Evolutionary conservation across 192 early-diverging fungal genomes (phyloP).

Genomic region (Umbelopsis sp.): DNA sequence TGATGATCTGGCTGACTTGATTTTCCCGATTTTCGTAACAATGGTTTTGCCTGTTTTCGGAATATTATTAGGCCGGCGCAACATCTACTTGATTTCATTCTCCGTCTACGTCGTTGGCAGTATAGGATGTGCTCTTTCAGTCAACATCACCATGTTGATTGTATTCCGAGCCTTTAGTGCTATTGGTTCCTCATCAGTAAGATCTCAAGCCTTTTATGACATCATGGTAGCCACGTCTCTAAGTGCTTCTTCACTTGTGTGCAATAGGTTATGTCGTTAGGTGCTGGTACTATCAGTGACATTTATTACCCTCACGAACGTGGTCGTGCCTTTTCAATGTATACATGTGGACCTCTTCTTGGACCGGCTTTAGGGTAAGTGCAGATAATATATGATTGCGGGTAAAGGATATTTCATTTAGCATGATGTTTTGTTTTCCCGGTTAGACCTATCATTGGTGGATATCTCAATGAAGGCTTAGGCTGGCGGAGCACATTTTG

Average conservation of each 20-base stretch:
- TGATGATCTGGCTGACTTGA: background rate
- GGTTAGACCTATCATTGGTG: constrained; percentile 36
- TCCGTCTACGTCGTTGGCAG: constrained; percentile 24
- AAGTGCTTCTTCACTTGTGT: background rate
- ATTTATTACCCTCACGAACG: constrained; percentile 31
- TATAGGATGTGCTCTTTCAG: constrained; percentile 30
- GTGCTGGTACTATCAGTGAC: constrained; percentile 40
- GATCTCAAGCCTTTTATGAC: background rate
- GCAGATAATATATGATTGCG: background rate
- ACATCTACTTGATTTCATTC: constrained; percentile 30
- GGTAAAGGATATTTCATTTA: background rate
- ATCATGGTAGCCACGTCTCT: background rate
- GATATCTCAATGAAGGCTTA: constrained; percentile 36
- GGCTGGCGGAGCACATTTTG: constrained; percentile 43
- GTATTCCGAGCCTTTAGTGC: constrained; percentile 31
- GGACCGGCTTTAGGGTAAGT: constrained; percentile 36
- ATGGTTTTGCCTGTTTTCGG: background rate
- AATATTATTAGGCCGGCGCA: constrained; percentile 22
- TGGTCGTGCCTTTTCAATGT: constrained; percentile 36
- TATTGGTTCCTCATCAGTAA: constrained; percentile 31
- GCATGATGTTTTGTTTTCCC: background rate
- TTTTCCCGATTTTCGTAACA: background rate
- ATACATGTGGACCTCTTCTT: constrained; percentile 22
- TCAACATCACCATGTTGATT: constrained; percentile 29
- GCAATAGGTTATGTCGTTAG: constrained; percentile 32